phyloP scores from a whole-genome alignment of 495 filamentous ascomycete species.

The Xylaria grammica region DNA sequence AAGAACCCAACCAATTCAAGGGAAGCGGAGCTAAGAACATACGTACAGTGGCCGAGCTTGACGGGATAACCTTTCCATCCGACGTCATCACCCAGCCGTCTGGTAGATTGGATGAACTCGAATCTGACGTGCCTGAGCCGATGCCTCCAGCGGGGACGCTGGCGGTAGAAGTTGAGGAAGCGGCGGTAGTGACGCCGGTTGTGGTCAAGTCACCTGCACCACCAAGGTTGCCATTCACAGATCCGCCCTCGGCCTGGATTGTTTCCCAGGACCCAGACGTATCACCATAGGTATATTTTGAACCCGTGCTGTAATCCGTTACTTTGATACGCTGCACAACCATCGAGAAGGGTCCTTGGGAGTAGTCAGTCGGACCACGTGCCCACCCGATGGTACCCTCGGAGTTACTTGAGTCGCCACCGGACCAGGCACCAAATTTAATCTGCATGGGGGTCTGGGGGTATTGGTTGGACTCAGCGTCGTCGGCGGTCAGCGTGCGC shows the following conservation, averaged over 20 bases:
- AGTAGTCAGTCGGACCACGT: constrained; percentile 79
- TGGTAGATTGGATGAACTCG: constrained; percentile 30
- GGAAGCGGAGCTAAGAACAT: constrained; percentile 28
- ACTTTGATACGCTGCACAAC: constrained; percentile 74
- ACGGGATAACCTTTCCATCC: constrained; percentile 70
- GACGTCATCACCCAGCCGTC: constrained; percentile 75
- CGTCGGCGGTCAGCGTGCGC: constrained; percentile 64
- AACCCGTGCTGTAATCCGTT: constrained; percentile 90
- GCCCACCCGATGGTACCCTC: constrained; percentile 88
- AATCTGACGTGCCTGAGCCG: constrained; percentile 51
- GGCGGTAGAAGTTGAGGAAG: constrained; percentile 39
- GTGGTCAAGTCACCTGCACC: constrained; percentile 54
- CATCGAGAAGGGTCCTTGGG: constrained; percentile 84
- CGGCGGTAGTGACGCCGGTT: constrained; percentile 49
- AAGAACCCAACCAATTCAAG: constrained; percentile 6
- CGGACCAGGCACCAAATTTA: constrained; percentile 86
- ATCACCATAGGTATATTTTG: constrained; percentile 78
- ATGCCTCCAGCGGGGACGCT: constrained; percentile 68
- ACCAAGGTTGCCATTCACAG: constrained; percentile 64
- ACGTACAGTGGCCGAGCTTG: constrained; percentile 57
- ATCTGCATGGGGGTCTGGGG: constrained; percentile 91
- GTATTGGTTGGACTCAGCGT: constrained; percentile 69
- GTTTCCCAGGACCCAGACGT: constrained; percentile 76
- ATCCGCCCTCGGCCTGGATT: constrained; percentile 55
- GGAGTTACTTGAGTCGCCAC: constrained; percentile 75